Percentiles rank a stretch among this genome's conserved stretches.
Evolutionary conservation across 148 eudicot species (phyloP).

Genomic region (Amaranthus cruentus): DNA sequence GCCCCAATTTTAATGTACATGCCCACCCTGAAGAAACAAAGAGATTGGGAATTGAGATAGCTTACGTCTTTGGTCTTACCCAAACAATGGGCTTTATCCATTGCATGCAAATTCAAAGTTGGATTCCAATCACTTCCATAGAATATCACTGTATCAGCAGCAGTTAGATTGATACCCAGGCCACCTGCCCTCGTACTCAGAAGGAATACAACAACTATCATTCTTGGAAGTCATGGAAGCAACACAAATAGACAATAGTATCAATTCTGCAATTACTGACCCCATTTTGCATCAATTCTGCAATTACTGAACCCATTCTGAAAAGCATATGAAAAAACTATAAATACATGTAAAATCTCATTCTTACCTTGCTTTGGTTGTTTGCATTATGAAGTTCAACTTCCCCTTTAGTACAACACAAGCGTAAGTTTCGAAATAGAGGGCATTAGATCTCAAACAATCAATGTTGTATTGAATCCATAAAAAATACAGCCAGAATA

Average conservation of each 20-base stretch:
- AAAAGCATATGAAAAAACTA: too few species aligned
- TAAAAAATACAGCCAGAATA: too few species aligned
- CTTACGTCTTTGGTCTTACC: conserved; percentile 98
- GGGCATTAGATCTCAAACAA: too few species aligned
- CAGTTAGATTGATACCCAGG: conserved; percentile 91
- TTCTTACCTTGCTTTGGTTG: too few species aligned
- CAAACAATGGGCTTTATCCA: conserved; percentile 98
- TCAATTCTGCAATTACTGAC: conserved; percentile 58
- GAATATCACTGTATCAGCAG: conserved; percentile 97
- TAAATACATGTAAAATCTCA: too few species aligned
- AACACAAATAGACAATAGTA: too few species aligned
- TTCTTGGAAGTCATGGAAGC: conserved; percentile 49
- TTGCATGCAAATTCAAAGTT: conserved; percentile 92
- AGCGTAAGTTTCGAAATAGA: too few species aligned
- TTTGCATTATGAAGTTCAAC: too few species aligned
- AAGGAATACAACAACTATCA: conserved; percentile 93
- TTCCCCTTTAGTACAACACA: too few species aligned
- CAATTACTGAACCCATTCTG: too few species aligned
- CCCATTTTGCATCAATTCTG: neutral
- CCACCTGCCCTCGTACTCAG: conserved; percentile 98
- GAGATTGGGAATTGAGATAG: conserved; percentile 15
- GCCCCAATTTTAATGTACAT: too few species aligned
- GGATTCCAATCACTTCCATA: conserved; percentile 99
- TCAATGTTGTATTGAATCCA: too few species aligned
- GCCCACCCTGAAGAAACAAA: neutral